Evolutionary conservation across 257 asterid genomes (phyloP).

Genomic region (Ballota nigra): DNA sequence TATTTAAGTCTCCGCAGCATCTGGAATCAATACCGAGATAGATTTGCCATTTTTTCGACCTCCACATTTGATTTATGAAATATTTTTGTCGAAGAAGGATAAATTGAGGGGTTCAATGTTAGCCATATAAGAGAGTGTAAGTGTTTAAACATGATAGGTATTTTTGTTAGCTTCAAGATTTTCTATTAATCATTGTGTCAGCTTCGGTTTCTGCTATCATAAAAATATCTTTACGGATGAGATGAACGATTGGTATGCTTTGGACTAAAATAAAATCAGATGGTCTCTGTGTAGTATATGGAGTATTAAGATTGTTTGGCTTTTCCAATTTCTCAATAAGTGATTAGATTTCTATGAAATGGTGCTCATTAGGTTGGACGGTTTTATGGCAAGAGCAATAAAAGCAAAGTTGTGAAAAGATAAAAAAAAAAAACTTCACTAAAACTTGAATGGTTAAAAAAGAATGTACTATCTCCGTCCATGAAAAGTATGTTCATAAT

Average conservation of each 20-base stretch:
- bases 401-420: neutral
- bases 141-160: conserved; percentile 1
- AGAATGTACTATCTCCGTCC: no score
- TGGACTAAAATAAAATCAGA: neutral
- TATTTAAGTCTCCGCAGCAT: neutral
- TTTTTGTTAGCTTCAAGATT: neutral
- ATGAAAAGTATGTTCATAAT: neutral
- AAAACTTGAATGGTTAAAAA: neutral
- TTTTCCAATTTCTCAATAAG: neutral
- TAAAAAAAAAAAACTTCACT: neutral
- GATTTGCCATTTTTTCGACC: neutral
- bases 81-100: neutral
- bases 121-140: conserved; percentile 1
- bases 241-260: neutral
- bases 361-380: neutral
- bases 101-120: neutral
- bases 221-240: neutral
- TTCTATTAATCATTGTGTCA: neutral
- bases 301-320: neutral
- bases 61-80: neutral
- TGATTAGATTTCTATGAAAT: neutral
- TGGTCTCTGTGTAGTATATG: neutral
- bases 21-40: neutral
- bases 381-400: neutral
- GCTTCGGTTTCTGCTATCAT: neutral